These are phyloP conservation scores for Inga laurina DNA, from an alignment of 306 rosid genomes.

Conservation along the genomic window DNA sequence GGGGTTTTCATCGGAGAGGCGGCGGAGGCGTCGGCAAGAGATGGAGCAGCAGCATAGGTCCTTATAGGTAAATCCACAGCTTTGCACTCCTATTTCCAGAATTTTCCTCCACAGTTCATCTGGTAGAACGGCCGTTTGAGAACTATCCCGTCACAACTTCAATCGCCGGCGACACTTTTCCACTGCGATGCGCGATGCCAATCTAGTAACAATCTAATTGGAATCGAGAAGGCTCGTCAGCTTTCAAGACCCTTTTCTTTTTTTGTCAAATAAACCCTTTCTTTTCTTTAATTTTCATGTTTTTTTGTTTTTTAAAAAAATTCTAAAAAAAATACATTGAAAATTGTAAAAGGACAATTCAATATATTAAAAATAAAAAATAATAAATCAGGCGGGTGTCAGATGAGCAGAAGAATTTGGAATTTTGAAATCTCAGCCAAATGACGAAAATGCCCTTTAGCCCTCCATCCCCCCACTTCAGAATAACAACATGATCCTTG, in stretches of 20 bases:
- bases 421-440: too few relatives aligned
- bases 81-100: conserved; percentile 58
- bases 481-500: too few relatives aligned
- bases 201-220: background rate
- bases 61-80: conserved; percentile 39
- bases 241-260: background rate
- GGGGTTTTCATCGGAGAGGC: conserved; percentile 56
- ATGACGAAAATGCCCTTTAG: too few relatives aligned
- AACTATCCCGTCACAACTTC: background rate
- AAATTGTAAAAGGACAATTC: too few relatives aligned
- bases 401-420: too few relatives aligned
- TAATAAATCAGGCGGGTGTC: too few relatives aligned
- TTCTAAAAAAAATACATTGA: too few relatives aligned
- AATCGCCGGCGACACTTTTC: background rate
- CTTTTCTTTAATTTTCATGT: background rate
- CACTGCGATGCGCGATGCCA: background rate
- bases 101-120: conserved; percentile 74
- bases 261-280: too few relatives aligned
- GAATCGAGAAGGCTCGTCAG: background rate
- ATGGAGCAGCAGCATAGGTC: conserved; percentile 79
- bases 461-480: too few relatives aligned
- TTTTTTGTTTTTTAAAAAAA: too few relatives aligned
- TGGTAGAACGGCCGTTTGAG: conserved; percentile 48
- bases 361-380: too few relatives aligned
- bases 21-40: conserved; percentile 58